Evolutionary conservation across 768 basidiomycete genomes (phyloP), one percentile per base, ranked within the genome.

Genomic region (Lactarius sp.): DNA sequence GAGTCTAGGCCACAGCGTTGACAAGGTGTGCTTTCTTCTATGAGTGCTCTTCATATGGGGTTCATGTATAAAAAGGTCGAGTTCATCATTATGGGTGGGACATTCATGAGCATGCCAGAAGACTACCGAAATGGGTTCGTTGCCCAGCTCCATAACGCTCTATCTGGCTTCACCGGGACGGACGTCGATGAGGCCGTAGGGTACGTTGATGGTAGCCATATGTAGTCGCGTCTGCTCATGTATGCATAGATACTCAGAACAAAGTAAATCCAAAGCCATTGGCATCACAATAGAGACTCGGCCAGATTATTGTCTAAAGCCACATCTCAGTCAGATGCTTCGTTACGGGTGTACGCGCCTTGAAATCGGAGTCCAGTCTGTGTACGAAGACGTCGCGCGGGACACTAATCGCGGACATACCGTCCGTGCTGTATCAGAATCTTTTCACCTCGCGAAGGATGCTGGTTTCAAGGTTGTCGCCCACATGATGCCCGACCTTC

Each of bases 391-490:
- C 72, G 97, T 99, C 33, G 97, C 97, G 14, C 86, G 97, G 57
- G 97, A 99, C 74, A 98, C 97, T 20, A 99, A 99, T 73, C 90
- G 97, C 59, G 97, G 97, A 0, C 97, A 99, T 75, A 99, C 97
- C 31, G 97, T 99, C 55, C 93, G 93, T 58, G 93, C 96, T 9
- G 96, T 98, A 59, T 87, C 92, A 52, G 96, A 99, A 74, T 92
- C 90, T 13, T 99, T 99, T 77, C 96, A 98, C 71, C 85, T 99
- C 70, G 88, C 94, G 20, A 99, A 99, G 74, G 96, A 99, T 70
- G 97, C 96, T 1, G 97, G 97, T 4, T 99, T 97, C 87, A 99
- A 99, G 76, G 95, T 99, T 59, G 97, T 99, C 34, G 95, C 95
- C 20, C 97, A 99, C 73, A 98, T 98, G 97, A 99, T 99, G 95